These are phyloP conservation scores for Ophiosphaerella herpotricha DNA, from an alignment of 2,329 filamentous ascomycete species.

Conservation along the genomic window DNA sequence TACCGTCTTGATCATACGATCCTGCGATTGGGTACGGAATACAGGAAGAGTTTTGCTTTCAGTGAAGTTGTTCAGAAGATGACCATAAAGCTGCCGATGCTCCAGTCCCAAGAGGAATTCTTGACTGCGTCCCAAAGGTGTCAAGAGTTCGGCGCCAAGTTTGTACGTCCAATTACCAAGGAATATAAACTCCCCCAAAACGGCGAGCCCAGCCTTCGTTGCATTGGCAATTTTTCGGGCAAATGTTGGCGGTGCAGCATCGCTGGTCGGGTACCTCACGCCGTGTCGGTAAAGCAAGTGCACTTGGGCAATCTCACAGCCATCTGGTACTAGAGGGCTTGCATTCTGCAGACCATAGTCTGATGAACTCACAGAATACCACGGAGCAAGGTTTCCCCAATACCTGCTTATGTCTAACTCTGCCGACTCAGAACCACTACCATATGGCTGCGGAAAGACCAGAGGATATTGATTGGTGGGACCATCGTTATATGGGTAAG, in stretches of 20 bases:
- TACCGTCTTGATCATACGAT: conserved; percentile 41
- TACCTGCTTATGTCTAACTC: conserved; percentile 35
- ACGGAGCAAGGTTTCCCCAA: conserved; percentile 38
- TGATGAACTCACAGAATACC: conserved; percentile 33
- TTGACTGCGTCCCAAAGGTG: conserved; percentile 41
- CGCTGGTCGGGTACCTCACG: conserved; percentile 36
- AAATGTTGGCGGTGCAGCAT: conserved; percentile 29
- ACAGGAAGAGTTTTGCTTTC: conserved; percentile 45
- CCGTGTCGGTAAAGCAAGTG: conserved; percentile 38
- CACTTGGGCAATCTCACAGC: conserved; percentile 34
- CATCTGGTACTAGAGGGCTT: conserved; percentile 28
- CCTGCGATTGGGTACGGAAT: conserved; percentile 38
- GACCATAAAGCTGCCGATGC: conserved; percentile 49
- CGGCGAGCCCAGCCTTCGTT: conserved; percentile 26
- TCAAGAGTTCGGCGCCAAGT: conserved; percentile 37
- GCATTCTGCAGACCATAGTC: conserved; percentile 36
- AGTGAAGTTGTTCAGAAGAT: conserved; percentile 53
- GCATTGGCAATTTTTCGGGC: conserved; percentile 33
- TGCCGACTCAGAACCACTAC: conserved; percentile 16
- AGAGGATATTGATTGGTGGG: conserved; percentile 28
- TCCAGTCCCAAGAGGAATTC: conserved; percentile 49
- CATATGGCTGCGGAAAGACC: conserved; percentile 27
- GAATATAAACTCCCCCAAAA: conserved; percentile 35
- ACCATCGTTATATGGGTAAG: conserved; percentile 35
- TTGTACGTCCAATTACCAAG: conserved; percentile 35